A percentile compares a stretch with the other conserved stretches of the same genome.
Evolutionary conservation across 1,284 basidiomycete species (phyloP).

Genomic region (Schizopora paradoxa): DNA sequence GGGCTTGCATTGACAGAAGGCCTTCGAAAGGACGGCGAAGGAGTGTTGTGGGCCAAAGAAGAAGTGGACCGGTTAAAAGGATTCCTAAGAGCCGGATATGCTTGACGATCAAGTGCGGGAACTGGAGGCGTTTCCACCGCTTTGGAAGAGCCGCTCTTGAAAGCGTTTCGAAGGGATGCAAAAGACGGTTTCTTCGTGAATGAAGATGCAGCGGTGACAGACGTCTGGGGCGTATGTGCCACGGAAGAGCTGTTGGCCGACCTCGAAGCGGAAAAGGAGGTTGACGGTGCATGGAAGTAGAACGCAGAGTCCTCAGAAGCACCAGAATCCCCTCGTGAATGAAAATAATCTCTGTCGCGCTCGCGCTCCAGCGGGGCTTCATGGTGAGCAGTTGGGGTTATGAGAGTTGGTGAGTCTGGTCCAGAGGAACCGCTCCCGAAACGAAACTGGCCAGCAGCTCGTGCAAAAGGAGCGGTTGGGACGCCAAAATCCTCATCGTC

Average conservation of each 20-base stretch:
- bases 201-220: constrained; percentile 52
- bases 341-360: constrained; percentile 60
- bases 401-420: constrained; percentile 59
- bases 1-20: constrained; percentile 36
- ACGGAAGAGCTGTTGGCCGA: constrained; percentile 46
- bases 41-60: constrained; percentile 43
- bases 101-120: constrained; percentile 58
- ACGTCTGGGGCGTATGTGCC: constrained; percentile 65
- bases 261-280: constrained; percentile 31
- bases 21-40: constrained; percentile 31
- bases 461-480: constrained; percentile 60
- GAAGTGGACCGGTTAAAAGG: constrained; percentile 77
- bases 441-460: constrained; percentile 34
- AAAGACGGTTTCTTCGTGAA: constrained; percentile 81
- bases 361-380: constrained; percentile 30
- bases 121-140: constrained; percentile 55
- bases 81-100: constrained; percentile 66
- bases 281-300: constrained; percentile 37
- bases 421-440: constrained; percentile 43
- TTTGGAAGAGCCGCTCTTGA: constrained; percentile 59
- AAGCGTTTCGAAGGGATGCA: constrained; percentile 83
- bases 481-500: constrained; percentile 65
- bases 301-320: constrained; percentile 61
- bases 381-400: constrained; percentile 42
- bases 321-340: constrained; percentile 69